Evolutionary conservation across 805 yeast genomes (phyloP), one percentile per base, ranked within the genome.

Genomic region (Dipodascopsis uninucleata): DNA sequence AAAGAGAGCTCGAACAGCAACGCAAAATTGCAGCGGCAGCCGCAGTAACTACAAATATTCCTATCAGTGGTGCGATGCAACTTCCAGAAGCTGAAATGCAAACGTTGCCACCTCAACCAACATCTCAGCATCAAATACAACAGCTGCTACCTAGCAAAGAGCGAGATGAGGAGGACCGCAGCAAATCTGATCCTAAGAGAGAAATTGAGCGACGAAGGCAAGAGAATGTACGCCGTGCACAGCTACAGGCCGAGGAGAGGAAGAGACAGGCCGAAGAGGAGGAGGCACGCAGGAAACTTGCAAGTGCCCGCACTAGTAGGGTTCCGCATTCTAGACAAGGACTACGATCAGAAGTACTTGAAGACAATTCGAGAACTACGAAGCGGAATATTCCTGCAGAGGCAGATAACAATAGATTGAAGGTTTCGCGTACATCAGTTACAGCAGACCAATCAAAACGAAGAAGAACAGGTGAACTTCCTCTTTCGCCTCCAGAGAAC

Each of bases 1-100:
- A 54, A 24, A 38, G 59, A 8, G 58, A 53, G 9, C 31, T 56
- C 12, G 59, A 56, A 31, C 59, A 55, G 31, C 58, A 53, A 26
- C 49, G 57, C 18, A 52, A 56, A 35, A 34, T 49, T 28, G 53
- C 48, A 4, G 47, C 39, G 16, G 45, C 50, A 2, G 46, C 42
- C 29, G 32, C 47, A 12, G 31, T 22, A 1, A 21, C 31, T 21
- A n/a, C n/a, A n/a, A n/a, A n/a, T n/a, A n/a, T n/a, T n/a, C n/a
- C n/a, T n/a, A n/a, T n/a, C n/a, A n/a, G n/a, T n/a, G n/a, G n/a
- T n/a, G n/a, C n/a, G n/a, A n/a, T n/a, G n/a, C n/a, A n/a, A n/a
- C n/a, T n/a, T n/a, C n/a, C n/a, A n/a, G n/a, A n/a, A n/a, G n/a
- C n/a, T n/a, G n/a, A n/a, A n/a, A n/a, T n/a, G n/a, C n/a, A n/a